Evolutionary conservation across 345 rosid species (phyloP).

Genomic region (Kernera saxatilis): DNA sequence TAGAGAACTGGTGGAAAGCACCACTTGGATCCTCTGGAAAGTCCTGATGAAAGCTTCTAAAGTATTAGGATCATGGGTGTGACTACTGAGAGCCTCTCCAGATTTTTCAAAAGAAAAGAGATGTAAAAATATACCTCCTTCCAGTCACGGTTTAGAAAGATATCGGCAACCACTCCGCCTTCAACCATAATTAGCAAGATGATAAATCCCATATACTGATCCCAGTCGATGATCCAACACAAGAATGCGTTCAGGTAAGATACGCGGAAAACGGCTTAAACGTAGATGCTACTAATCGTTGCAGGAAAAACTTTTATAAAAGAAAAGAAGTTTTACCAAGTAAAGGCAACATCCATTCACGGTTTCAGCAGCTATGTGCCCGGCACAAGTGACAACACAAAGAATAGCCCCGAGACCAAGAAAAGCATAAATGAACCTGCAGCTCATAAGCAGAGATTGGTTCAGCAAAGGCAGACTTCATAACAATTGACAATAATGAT

Average conservation of each 20-base stretch:
- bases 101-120: neutral
- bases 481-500: neutral
- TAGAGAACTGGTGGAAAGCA: slow-evolving; percentile 54
- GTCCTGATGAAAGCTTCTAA: slow-evolving; percentile 45
- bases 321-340: slow-evolving; percentile 46
- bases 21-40: slow-evolving; percentile 86
- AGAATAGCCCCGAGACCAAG: slow-evolving; percentile 63
- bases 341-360: slow-evolving; percentile 82
- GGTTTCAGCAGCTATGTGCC: slow-evolving; percentile 88
- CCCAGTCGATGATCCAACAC: neutral
- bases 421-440: slow-evolving; percentile 78
- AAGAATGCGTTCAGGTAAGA: neutral
- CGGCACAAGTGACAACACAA: slow-evolving; percentile 66
- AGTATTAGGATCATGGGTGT: neutral
- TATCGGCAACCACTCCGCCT: slow-evolving; percentile 70
- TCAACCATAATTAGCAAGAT: slow-evolving; percentile 64
- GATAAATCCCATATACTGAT: slow-evolving; percentile 74
- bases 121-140: slow-evolving; percentile 47
- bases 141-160: slow-evolving; percentile 74
- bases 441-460: neutral
- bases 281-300: neutral
- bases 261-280: neutral
- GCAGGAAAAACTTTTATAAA: neutral
- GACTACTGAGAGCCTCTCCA: neutral
- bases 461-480: neutral